A percentile compares a stretch with the other conserved stretches of the same genome.
phyloP scores from a whole-genome alignment of 2,329 filamentous ascomycete species.

The Lachnellula arida region DNA sequence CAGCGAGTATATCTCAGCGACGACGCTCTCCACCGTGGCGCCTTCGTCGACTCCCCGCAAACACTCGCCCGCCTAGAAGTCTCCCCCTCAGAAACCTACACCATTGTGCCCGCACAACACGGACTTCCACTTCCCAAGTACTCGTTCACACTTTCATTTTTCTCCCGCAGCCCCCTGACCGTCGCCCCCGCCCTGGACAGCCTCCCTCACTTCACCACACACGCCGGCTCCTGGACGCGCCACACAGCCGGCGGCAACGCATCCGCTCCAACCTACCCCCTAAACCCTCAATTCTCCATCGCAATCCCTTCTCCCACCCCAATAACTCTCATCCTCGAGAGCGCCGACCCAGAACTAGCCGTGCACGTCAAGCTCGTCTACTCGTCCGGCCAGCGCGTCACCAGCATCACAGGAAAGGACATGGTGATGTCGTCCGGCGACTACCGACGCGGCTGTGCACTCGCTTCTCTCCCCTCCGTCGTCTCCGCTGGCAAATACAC shows the following conservation, averaged over 20 bases:
- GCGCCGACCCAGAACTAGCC: slow-evolving; percentile 60
- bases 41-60: slow-evolving; percentile 93
- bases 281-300: slow-evolving; percentile 83
- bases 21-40: slow-evolving; percentile 65
- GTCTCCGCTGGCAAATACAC: slow-evolving; percentile 70
- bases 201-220: slow-evolving; percentile 43
- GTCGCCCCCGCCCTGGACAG: slow-evolving; percentile 51
- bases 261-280: slow-evolving; percentile 68
- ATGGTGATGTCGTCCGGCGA: slow-evolving; percentile 82
- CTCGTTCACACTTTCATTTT: slow-evolving; percentile 82
- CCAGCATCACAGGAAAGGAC: slow-evolving; percentile 66
- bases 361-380: slow-evolving; percentile 83
- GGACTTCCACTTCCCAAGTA: slow-evolving; percentile 68
- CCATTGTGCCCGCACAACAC: slow-evolving; percentile 71
- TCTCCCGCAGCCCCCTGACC: slow-evolving; percentile 60
- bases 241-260: slow-evolving; percentile 82
- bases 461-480: slow-evolving; percentile 57
- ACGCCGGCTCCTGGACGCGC: slow-evolving; percentile 67
- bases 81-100: slow-evolving; percentile 42
- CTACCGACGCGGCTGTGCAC: slow-evolving; percentile 74
- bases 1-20: slow-evolving; percentile 70
- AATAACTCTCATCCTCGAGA: slow-evolving; percentile 70
- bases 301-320: slow-evolving; percentile 51
- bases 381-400: slow-evolving; percentile 67
- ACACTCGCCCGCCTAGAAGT: slow-evolving; percentile 73